Base-by-base conservation (phyloP, 768 basidiomycete species). In the Leccinum arenicola region DNA sequence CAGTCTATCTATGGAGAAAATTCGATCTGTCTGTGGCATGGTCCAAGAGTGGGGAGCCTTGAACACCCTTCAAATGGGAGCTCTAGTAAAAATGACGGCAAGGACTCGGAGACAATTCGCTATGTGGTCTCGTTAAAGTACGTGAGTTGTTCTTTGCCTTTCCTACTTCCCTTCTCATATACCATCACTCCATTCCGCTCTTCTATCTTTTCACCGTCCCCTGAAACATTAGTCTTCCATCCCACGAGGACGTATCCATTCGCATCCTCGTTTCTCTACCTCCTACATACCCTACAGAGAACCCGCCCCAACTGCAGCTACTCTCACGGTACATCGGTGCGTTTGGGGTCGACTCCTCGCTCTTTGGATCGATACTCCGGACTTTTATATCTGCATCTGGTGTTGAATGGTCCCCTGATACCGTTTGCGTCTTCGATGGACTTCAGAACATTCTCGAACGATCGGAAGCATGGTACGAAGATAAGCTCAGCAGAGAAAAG, bases 391-490 rank as follows among this genome's bases (percentile, higher is more conserved):
- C 93, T 4, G 68, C 79, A 21, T 82, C 80, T 55, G 91, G 88
- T 7, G 81, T 91, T n/a, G 88, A 92, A 62, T 95, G 89, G 85
- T 76, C 78, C 3, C 77, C 82, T 23, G 91, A 86, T 31, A 79
- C 77, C 1, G 86, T 94, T 17, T 93, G 90, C 62, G 88, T 95
- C 12, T 95, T 94, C 67, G 93, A 95, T 62, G 93, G 93, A 11
- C 72, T 95, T 27, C 91, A 93, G 72, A 84, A 78, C 65, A 83
- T 90, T 10, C 71, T 88, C 31, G 91, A 93, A 50, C 76, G 77
- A 15, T 88, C 86, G 61, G 75, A 79, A 23, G 66, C 68, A 40
- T 95, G 93, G 93, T 89, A 91, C 63, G 80, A 81, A 60, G 83
- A 86, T n/a, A 84, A 78, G 17, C 74, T 88, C 25, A 84, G 76